Evolutionary conservation across 116 monocot genomes (phyloP), one percentile per base, ranked within the genome.

Genomic region (Thalassia testudinum): DNA sequence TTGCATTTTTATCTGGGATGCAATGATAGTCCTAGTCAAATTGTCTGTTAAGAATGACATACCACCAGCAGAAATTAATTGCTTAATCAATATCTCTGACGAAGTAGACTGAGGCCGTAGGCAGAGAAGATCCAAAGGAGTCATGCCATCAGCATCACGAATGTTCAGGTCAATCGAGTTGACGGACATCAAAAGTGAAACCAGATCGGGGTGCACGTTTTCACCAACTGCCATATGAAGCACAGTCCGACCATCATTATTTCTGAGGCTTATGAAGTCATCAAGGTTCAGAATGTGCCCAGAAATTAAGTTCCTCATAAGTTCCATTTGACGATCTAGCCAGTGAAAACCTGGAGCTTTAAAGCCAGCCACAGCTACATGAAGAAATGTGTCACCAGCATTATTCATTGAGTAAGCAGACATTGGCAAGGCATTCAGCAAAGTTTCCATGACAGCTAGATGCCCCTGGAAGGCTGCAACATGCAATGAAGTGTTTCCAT

Each of bases 311-410:
- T 72, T 67, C 69, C 38, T 85, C 62, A 82, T 75, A 27, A 97
- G 82, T 28, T 85, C 82, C 79, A 89, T 76, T 49, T 97, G 97
- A 12, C 77, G 61, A 50, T 97, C 89, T 0, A 97, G 79, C 26
- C 89, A 66, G 8, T 70, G 71, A 59, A 97, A 97, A 47, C 85
- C 97, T 11, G 76, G 73, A 40, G 82, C 76, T 67, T 72, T 67
- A 54, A 97, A 89, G n/a, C 89, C 97, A 18, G 74, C 72, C 49
- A 89, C 71, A 5, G 82, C 89, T 74, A 82, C 68, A 49, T 97
- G 97, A 62, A 97, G 85, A 28, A 87, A 82, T 17, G 85, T 97
- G 57, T 85, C 77, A 2, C 89, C 97, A 16, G 24, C 57, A 20
- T 77, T 62, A 51, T 97, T 97, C 37, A 42, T 72, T 42, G 50